Evolutionary conservation across 1,284 basidiomycete species (phyloP).

Genomic region (Marasmius oreades): DNA sequence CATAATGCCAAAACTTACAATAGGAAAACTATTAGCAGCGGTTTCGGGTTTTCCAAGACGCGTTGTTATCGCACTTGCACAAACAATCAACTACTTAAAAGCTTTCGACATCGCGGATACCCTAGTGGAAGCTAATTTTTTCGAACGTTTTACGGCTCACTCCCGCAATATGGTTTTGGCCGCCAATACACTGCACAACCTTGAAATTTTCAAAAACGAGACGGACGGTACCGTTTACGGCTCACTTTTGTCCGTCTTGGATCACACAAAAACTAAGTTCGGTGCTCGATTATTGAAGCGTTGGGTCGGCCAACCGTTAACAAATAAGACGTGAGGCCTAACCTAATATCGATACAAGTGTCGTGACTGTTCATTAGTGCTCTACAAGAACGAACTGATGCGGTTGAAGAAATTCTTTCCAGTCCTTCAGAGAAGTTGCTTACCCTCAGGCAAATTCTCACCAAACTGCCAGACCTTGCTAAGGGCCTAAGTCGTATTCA

Average conservation of each 20-base stretch:
- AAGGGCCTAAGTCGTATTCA: slow-evolving; percentile 87
- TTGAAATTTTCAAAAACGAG: slow-evolving; percentile 91
- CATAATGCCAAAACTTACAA: neutral
- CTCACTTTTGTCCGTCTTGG: slow-evolving; percentile 83
- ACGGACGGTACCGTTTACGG: slow-evolving; percentile 76
- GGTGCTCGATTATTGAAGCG: slow-evolving; percentile 79
- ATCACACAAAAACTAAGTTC: slow-evolving; percentile 86
- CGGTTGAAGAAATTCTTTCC: slow-evolving; percentile 76
- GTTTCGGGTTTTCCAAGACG: slow-evolving; percentile 71
- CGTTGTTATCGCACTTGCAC: slow-evolving; percentile 75
- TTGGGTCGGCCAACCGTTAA: slow-evolving; percentile 87
- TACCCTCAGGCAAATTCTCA: slow-evolving; percentile 68
- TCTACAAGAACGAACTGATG: slow-evolving; percentile 76
- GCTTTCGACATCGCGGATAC: slow-evolving; percentile 76
- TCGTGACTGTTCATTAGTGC: slow-evolving; percentile 38
- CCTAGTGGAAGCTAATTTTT: slow-evolving; percentile 73
- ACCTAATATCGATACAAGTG: neutral
- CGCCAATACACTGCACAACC: slow-evolving; percentile 83
- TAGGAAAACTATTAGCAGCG: slow-evolving; percentile 59
- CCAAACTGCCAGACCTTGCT: slow-evolving; percentile 83
- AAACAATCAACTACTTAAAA: slow-evolving; percentile 74
- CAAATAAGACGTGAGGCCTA: slow-evolving; percentile 61
- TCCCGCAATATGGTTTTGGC: slow-evolving; percentile 83
- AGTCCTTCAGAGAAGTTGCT: slow-evolving; percentile 57
- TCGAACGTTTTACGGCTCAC: slow-evolving; percentile 73